Base-by-base conservation (phyloP, 805 yeast species). In the Nakazawaea laoshanensis region DNA sequence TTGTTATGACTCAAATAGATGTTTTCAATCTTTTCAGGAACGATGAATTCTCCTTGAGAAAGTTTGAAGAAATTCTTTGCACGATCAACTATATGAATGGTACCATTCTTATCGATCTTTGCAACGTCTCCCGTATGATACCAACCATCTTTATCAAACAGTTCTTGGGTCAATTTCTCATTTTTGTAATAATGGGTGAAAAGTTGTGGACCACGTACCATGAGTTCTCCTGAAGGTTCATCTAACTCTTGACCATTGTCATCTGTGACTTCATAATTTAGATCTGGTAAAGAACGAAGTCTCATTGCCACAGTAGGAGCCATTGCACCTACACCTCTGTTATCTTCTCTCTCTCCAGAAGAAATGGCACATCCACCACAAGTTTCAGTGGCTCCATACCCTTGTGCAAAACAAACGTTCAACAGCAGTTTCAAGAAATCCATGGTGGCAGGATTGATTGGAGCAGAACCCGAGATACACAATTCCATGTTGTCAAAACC, bases 41-140 rank as follows among this genome's bases (percentile, higher is more conserved):
- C 80, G 35, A 81, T 70, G 52, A 80, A 81, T 54, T 73, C 78
- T 30, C 79, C 79, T 48, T 73, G 79, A 3, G 77, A 61, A 34
- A 73, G 50, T 57, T 81, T 81, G 64, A 80, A 81, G 57, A 81
- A 80, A 56, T 81, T 82, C 61, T 81, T 81, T 24, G 81, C 86
- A 40, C 92, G 64, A 48, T 82, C 92, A 44, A 81, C 66, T 37
- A 81, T 74, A 31, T 54, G 60, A 16, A 82, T 50, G 29, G 78
- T 63, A 9, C 87, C 84, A 5, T 58, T 54, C 2, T 41, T 36
- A 36, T 69, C 71, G 32, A 79, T 52, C 37, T 50, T 53, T 1
- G 73, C 84, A 44, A 79, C 67, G 50, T 79, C 88, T 19, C 81
- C 81, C 4, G 80, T 71, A 27, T 55, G 50, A 50, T 72, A 72